phyloP scores from a whole-genome alignment of 148 eudicot species.

The Bassia scoparia region DNA sequence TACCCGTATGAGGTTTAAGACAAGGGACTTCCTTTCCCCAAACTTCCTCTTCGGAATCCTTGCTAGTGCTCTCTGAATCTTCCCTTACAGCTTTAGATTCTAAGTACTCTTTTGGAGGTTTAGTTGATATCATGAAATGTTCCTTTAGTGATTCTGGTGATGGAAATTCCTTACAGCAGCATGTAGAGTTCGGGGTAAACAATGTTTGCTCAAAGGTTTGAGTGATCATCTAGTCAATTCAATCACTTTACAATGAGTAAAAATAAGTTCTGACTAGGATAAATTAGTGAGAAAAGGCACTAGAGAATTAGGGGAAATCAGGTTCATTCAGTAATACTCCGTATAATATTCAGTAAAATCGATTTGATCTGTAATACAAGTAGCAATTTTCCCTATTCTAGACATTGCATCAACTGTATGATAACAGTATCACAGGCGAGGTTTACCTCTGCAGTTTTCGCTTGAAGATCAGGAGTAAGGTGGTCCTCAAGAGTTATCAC shows the following conservation, averaged over 20 bases:
- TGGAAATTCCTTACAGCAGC: slow-evolving; percentile 71
- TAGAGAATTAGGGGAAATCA: too few relatives aligned
- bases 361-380: too few relatives aligned
- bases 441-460: slow-evolving; percentile 77
- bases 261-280: neutral
- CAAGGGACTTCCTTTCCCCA: slow-evolving; percentile 73
- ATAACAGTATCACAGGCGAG: slow-evolving; percentile 13
- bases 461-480: slow-evolving; percentile 81
- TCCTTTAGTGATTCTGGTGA: slow-evolving; percentile 67
- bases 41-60: slow-evolving; percentile 44
- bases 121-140: slow-evolving; percentile 76
- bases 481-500: slow-evolving; percentile 94
- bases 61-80: slow-evolving; percentile 31
- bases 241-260: neutral
- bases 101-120: slow-evolving; percentile 76
- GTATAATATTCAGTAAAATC: too few relatives aligned
- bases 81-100: slow-evolving; percentile 43
- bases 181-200: slow-evolving; percentile 54
- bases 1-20: slow-evolving; percentile 28
- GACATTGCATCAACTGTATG: neutral
- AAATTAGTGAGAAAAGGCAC: too few relatives aligned
- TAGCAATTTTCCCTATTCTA: too few relatives aligned
- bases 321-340: neutral
- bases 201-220: slow-evolving; percentile 75
- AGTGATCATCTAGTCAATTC: slow-evolving; percentile 62